Percentiles rank a stretch among this genome's conserved stretches.
These are phyloP conservation scores for Paratinospora sagittata DNA, from an alignment of 164 flowering plant species.

Conservation along the genomic window DNA sequence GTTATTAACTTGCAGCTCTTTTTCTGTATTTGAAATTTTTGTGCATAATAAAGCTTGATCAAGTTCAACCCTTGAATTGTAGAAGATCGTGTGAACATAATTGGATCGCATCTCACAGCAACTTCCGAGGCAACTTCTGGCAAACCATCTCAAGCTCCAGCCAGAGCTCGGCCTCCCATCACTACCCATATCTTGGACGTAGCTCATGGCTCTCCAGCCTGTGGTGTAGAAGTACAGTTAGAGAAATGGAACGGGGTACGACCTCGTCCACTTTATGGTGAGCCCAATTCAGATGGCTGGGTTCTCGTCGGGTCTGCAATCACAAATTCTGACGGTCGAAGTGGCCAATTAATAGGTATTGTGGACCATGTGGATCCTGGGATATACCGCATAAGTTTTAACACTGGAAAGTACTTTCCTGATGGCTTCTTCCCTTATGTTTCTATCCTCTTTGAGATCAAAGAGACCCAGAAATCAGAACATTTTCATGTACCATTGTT, in stretches of 20 bases:
- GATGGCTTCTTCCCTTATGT: too few relatives aligned
- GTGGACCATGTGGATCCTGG: too few relatives aligned
- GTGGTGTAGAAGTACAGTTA: too few relatives aligned
- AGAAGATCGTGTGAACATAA: constrained; percentile 73
- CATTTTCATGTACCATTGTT: too few relatives aligned
- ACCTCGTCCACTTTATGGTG: constrained; percentile 37
- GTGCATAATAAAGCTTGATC: constrained; percentile 5
- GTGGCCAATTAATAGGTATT: too few relatives aligned
- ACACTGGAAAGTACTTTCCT: too few relatives aligned
- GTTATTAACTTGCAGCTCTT: background rate
- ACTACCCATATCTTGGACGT: constrained; percentile 92
- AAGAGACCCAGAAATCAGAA: too few relatives aligned
- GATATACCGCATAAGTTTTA: too few relatives aligned
- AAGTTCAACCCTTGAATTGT: constrained; percentile 23
- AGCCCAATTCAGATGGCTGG: constrained; percentile 41
- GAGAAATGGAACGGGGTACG: constrained; percentile 51
- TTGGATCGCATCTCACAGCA: too few relatives aligned
- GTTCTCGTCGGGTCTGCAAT: constrained; percentile 45
- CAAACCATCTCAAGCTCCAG: constrained; percentile 29
- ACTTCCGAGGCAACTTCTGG: constrained; percentile 21
- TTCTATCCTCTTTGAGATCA: too few relatives aligned
- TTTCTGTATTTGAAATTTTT: background rate
- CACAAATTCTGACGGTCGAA: constrained; percentile 77
- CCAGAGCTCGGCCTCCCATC: constrained; percentile 76
- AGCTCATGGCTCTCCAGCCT: too few relatives aligned